These are phyloP conservation scores for Wickerhamomyces bisporus DNA, from an alignment of 805 yeast species.

Conservation along the genomic window DNA sequence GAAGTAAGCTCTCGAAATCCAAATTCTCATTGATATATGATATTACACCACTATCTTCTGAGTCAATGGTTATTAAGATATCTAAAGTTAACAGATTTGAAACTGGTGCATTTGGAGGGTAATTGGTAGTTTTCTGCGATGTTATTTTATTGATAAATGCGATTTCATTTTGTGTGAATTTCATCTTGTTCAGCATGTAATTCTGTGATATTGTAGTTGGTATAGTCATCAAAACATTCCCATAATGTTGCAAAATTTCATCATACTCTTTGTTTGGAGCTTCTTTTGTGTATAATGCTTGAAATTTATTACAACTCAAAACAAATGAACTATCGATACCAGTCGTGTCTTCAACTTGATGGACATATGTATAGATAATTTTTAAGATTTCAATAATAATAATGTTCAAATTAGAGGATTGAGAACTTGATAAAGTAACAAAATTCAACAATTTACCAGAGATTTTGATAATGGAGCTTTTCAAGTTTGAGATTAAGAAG, in stretches of 20 bases:
- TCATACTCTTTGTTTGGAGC: constrained; percentile 16
- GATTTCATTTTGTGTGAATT: constrained; percentile 20
- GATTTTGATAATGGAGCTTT: constrained; percentile 15
- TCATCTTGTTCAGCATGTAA: constrained; percentile 22
- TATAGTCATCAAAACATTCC: constrained; percentile 22
- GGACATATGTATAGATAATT: constrained; percentile 21
- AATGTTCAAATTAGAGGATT: constrained; percentile 16
- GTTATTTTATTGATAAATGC: constrained; percentile 14
- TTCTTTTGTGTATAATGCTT: constrained; percentile 15
- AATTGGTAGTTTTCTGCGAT: background rate
- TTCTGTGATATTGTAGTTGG: constrained; percentile 17
- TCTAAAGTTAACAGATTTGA: constrained; percentile 15
- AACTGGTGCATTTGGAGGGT: constrained; percentile 7
- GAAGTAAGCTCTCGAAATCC: constrained; percentile 6
- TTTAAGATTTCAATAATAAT: constrained; percentile 25
- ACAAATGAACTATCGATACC: constrained; percentile 25
- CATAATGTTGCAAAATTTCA: constrained; percentile 23
- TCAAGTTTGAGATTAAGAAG: constrained; percentile 7
- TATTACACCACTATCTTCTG: constrained; percentile 27
- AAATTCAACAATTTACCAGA: constrained; percentile 22
- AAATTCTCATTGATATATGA: constrained; percentile 12
- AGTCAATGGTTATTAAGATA: constrained; percentile 23
- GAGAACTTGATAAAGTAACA: constrained; percentile 18
- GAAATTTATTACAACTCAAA: constrained; percentile 24
- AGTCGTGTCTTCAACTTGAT: constrained; percentile 19